A percentile compares a stretch with the other conserved stretches of the same genome.
Conservation (phyloP, 2,329 filamentous ascomycete species). For the Pseudocercospora cruenta region DNA sequence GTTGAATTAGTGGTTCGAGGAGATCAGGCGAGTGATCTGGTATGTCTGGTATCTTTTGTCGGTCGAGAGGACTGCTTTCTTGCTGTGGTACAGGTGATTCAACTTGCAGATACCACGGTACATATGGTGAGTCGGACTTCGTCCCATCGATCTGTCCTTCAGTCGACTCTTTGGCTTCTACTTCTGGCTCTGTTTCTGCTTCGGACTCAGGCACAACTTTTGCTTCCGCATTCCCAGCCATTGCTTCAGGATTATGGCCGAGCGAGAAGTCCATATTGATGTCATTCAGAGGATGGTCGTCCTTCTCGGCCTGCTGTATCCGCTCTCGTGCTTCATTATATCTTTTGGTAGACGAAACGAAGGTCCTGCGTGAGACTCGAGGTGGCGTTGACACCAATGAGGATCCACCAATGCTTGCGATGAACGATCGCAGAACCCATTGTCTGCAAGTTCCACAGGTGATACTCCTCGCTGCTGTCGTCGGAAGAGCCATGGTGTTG, state of each 20-base stretch:
- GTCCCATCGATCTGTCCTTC: background rate
- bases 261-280: slow-evolving; percentile 23
- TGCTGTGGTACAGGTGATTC: slow-evolving; percentile 40
- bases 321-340: slow-evolving; percentile 28
- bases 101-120: slow-evolving; percentile 87
- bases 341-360: slow-evolving; percentile 24
- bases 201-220: background rate
- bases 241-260: background rate
- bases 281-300: slow-evolving; percentile 29
- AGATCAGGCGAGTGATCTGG: slow-evolving; percentile 73
- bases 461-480: slow-evolving; percentile 19
- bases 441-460: slow-evolving; percentile 32
- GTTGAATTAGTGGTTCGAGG: slow-evolving; percentile 72
- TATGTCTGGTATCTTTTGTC: slow-evolving; percentile 63
- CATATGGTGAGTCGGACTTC: slow-evolving; percentile 12
- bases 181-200: background rate
- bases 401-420: slow-evolving; percentile 34
- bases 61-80: slow-evolving; percentile 48
- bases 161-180: background rate
- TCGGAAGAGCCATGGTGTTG: slow-evolving; percentile 23
- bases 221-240: background rate
- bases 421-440: slow-evolving; percentile 36
- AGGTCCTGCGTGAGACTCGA: slow-evolving; percentile 26
- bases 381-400: slow-evolving; percentile 13
- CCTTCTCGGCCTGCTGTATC: slow-evolving; percentile 23